Conservation (phyloP, 305 asterid genomes). For the Fraxinus angustifolia region DNA sequence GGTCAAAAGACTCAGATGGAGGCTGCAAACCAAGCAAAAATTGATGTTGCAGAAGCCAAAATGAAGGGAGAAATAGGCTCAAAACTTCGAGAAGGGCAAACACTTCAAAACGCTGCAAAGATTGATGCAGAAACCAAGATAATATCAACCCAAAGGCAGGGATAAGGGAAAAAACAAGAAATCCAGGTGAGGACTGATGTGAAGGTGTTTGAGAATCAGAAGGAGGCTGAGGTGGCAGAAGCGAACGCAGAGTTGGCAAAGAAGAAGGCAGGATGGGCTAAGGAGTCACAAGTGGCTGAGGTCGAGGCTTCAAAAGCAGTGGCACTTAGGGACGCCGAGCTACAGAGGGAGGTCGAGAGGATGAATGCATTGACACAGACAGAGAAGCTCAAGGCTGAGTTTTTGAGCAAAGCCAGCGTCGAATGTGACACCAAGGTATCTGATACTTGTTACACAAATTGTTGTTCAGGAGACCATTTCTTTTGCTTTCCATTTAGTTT, state of each 20-base stretch:
- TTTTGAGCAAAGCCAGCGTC: background rate
- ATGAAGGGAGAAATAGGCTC: slow-evolving; percentile 42
- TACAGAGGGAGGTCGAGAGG: background rate
- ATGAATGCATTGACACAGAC: slow-evolving; percentile 2
- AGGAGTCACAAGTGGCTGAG: background rate
- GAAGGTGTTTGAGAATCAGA: slow-evolving; percentile 18
- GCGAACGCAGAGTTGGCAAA: slow-evolving; percentile 26
- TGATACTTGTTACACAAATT: background rate
- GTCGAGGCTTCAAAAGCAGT: slow-evolving; percentile 2
- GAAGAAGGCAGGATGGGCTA: slow-evolving; percentile 28
- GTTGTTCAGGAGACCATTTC: background rate
- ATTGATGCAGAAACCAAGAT: slow-evolving; percentile 36
- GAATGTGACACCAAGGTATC: background rate
- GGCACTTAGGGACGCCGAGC: slow-evolving; percentile 26
- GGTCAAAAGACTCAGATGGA: slow-evolving; percentile 47
- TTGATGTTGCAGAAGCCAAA: slow-evolving; percentile 37
- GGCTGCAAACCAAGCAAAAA: slow-evolving; percentile 26
- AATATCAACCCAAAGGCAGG: slow-evolving; percentile 28
- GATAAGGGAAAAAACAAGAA: slow-evolving; percentile 33
- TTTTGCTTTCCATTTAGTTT: background rate
- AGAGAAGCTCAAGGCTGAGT: slow-evolving; percentile 17
- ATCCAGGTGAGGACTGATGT: background rate
- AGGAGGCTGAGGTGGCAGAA: slow-evolving; percentile 35
- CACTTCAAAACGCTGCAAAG: slow-evolving; percentile 30
- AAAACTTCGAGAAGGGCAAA: slow-evolving; percentile 31